Evolutionary conservation across 2,329 filamentous ascomycete species (phyloP).

Genomic region (Aphanocladium album): DNA sequence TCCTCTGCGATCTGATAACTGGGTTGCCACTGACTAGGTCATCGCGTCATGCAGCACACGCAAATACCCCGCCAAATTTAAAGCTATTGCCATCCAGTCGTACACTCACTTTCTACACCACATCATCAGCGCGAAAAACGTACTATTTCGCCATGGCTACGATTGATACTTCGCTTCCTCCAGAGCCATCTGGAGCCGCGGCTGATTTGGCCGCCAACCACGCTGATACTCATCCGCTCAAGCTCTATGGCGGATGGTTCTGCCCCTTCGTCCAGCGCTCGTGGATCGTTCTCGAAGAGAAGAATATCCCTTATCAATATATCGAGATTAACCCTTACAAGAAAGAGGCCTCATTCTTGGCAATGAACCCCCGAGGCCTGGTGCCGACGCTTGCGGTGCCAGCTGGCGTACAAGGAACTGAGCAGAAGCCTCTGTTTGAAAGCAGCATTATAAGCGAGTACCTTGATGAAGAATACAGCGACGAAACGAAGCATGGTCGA

Average conservation of each 20-base stretch:
- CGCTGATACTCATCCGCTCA: constrained; percentile 45
- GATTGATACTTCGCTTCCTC: constrained; percentile 45
- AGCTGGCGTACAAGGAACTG: constrained; percentile 22
- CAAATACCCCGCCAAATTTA: neutral
- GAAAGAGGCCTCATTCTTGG: constrained; percentile 63
- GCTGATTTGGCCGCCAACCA: constrained; percentile 42
- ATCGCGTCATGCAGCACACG: neutral
- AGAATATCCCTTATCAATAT: constrained; percentile 68
- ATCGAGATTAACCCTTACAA: constrained; percentile 74
- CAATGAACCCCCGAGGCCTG: constrained; percentile 68
- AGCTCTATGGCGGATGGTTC: constrained; percentile 72
- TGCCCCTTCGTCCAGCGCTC: constrained; percentile 65
- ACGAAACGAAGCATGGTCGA: constrained; percentile 36
- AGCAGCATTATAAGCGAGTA: constrained; percentile 70
- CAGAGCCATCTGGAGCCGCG: constrained; percentile 45
- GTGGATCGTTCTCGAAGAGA: constrained; percentile 71
- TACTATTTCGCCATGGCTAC: constrained; percentile 30
- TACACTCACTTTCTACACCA: neutral
- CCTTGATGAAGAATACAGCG: constrained; percentile 63
- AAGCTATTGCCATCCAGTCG: neutral
- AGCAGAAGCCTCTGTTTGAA: constrained; percentile 62
- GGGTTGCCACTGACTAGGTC: neutral
- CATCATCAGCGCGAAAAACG: neutral
- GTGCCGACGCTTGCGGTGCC: constrained; percentile 63
- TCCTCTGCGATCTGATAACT: too few species aligned